A percentile compares a stretch with the other conserved stretches of the same genome.
These are phyloP conservation scores for Chlamydomonas schloesseri DNA, from an alignment of 139 green algal species.

Conservation along the genomic window DNA sequence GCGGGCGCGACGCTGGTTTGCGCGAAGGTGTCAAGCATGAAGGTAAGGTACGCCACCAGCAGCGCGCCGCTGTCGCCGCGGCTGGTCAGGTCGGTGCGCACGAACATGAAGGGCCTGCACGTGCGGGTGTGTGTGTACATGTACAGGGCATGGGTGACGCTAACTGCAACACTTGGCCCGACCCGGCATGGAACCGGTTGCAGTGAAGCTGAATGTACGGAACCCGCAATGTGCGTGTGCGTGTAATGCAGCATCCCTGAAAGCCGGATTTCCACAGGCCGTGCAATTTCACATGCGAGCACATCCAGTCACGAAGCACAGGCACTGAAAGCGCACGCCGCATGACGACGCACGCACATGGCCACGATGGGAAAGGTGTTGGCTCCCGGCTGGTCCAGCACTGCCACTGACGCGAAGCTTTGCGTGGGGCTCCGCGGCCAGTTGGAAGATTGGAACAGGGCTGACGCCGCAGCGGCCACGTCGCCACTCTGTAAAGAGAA, in stretches of 20 bases:
- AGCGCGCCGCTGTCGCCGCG: conserved; percentile 27
- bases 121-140: too few relatives aligned
- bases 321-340: too few relatives aligned
- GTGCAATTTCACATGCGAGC: too few relatives aligned
- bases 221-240: too few relatives aligned
- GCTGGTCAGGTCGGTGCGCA: conserved; percentile 37
- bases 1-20: conserved; percentile 9
- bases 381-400: conserved; percentile 47
- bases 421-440: conserved; percentile 29
- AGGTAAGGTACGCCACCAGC: conserved; percentile 28
- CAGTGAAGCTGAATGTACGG: too few relatives aligned
- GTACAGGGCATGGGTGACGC: too few relatives aligned
- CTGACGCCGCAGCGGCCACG: conserved; percentile 19
- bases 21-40: conserved; percentile 20
- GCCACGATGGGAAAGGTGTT: conserved; percentile 53
- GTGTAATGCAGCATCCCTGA: too few relatives aligned
- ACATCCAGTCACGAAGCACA: too few relatives aligned
- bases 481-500: conserved; percentile 6
- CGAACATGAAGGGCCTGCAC: conserved; percentile 41
- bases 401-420: conserved; percentile 41
- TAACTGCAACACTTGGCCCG: too few relatives aligned
- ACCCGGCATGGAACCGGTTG: too few relatives aligned
- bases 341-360: too few relatives aligned
- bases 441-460: conserved; percentile 46
- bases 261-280: too few relatives aligned